Conservation (phyloP, 108 stramenopile species). For the Heterococcus sp. region DNA sequence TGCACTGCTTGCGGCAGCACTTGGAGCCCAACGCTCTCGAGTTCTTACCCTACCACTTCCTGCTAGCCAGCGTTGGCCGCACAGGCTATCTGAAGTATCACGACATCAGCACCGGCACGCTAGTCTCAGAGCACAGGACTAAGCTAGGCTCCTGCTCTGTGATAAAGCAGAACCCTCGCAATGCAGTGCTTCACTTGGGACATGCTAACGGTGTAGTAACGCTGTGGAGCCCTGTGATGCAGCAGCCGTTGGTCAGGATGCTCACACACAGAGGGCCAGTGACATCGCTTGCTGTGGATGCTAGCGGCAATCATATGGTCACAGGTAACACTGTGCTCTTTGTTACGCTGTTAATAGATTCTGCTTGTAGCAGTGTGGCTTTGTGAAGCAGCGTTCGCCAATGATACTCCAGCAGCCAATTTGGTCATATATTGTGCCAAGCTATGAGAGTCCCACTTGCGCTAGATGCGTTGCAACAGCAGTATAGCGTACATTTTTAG, state of each 20-base stretch:
- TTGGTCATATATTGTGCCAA: too few species aligned
- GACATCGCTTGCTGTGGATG: constrained; percentile 74
- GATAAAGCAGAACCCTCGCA: constrained; percentile 86
- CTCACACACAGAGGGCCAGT: constrained; percentile 83
- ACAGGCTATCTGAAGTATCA: constrained; percentile 81
- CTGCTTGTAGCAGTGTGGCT: too few species aligned
- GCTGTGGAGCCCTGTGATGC: constrained; percentile 86
- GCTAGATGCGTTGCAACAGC: too few species aligned
- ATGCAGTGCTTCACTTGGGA: constrained; percentile 83
- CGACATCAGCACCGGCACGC: constrained; percentile 84
- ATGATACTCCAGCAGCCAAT: too few species aligned
- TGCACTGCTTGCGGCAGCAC: constrained; percentile 81
- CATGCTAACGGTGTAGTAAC: constrained; percentile 95
- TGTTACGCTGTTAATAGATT: too few species aligned
- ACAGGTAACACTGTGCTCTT: too few species aligned
- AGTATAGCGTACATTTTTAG: too few species aligned
- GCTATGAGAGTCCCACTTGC: too few species aligned
- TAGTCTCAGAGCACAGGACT: constrained; percentile 26
- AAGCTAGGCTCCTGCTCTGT: constrained; percentile 24
- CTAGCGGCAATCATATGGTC: constrained; percentile 63
- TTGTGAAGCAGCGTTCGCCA: too few species aligned
- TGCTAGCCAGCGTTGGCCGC: constrained; percentile 80
- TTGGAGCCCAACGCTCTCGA: constrained; percentile 73
- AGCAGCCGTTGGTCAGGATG: constrained; percentile 73
- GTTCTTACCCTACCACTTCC: constrained; percentile 95